Conservation (phyloP, 1,284 basidiomycete species). For the Sporisorium graminicola region DNA sequence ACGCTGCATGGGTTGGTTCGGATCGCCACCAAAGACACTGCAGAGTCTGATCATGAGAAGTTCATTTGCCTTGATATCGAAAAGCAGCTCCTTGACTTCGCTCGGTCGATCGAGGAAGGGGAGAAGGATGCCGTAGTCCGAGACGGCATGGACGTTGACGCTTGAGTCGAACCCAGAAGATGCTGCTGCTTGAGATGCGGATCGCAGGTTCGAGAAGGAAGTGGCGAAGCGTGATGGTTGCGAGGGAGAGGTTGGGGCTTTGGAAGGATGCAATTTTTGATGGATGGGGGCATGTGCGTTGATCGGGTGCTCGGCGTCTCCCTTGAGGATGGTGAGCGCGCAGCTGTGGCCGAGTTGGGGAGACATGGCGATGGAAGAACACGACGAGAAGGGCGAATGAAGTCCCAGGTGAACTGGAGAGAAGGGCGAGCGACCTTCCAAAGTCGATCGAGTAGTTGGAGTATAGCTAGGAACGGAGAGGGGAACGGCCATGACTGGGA, state of each 20-base stretch:
- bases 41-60: conserved; percentile 38
- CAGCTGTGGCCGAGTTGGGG: conserved; percentile 30
- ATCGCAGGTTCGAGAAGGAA: conserved; percentile 31
- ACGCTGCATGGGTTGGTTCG: conserved; percentile 6
- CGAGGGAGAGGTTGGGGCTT: neutral
- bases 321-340: conserved; percentile 50
- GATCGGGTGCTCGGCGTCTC: conserved; percentile 33
- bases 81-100: conserved; percentile 49
- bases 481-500: conserved; percentile 38
- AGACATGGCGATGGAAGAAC: conserved; percentile 17
- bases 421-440: conserved; percentile 16
- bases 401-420: conserved; percentile 11
- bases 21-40: conserved; percentile 42
- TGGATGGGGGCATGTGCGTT: conserved; percentile 38
- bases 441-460: conserved; percentile 7
- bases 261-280: conserved; percentile 12
- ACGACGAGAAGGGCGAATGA: conserved; percentile 22
- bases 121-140: conserved; percentile 45
- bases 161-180: conserved; percentile 30
- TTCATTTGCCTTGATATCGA: conserved; percentile 42
- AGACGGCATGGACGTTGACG: conserved; percentile 44
- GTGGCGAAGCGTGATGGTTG: conserved; percentile 38
- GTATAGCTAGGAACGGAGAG: conserved; percentile 25
- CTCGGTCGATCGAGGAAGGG: conserved; percentile 51
- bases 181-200: conserved; percentile 11